Conservation (phyloP, 306 rosid species). For the Morella rubra region DNA sequence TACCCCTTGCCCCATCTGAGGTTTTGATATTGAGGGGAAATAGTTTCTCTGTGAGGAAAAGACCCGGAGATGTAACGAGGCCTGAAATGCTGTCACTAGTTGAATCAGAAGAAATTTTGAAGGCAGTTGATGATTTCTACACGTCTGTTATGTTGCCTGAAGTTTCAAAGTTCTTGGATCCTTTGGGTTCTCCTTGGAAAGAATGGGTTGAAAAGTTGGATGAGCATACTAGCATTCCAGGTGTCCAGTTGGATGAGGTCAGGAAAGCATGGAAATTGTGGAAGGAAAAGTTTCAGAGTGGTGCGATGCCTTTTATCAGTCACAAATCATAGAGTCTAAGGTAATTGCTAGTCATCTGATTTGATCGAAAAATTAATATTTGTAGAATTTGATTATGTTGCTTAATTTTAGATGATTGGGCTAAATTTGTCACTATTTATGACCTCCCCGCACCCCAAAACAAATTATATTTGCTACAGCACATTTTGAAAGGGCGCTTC, state of each 20-base stretch:
- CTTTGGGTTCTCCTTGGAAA: constrained; percentile 69
- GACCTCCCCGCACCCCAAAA: background rate
- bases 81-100: constrained; percentile 73
- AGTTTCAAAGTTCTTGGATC: constrained; percentile 65
- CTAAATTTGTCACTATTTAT: background rate
- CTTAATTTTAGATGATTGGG: background rate
- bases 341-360: constrained; percentile 10
- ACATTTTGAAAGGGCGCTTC: constrained; percentile 1
- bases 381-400: constrained; percentile 12
- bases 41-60: constrained; percentile 49
- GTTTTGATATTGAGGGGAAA: constrained; percentile 75
- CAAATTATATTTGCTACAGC: background rate
- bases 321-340: constrained; percentile 18
- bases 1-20: constrained; percentile 85
- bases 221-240: constrained; percentile 60
- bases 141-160: constrained; percentile 66
- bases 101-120: constrained; percentile 65
- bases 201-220: constrained; percentile 85
- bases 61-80: constrained; percentile 53
- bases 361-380: constrained; percentile 8
- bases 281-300: constrained; percentile 50
- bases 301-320: constrained; percentile 24
- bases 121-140: constrained; percentile 70
- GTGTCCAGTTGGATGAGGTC: constrained; percentile 59
- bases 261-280: constrained; percentile 73